Base-by-base conservation (phyloP, 192 early-diverging fungal species). In the Umbelopsis sp. region DNA sequence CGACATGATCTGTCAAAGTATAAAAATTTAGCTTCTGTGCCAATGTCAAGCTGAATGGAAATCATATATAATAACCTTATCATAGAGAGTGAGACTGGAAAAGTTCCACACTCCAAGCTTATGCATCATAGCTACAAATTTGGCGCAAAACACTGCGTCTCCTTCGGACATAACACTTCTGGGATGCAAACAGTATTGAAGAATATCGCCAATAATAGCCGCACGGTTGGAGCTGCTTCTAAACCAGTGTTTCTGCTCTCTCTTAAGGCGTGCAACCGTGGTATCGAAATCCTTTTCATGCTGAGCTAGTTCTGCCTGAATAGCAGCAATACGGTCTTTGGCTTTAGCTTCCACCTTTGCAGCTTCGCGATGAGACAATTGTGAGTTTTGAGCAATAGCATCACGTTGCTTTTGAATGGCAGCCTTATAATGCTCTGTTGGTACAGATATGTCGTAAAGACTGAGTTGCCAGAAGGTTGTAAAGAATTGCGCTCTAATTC, bases 381-480 rank as follows among this genome's bases (percentile, higher is more conserved):
- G 44, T 0, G 76, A 78, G 4, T 71, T 73, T 53, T 78, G 76
- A 5, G 49, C 46, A 25, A 79, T 71, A 21, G 48, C 73, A 27
- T 79, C 70, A 46, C 78, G 80, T 30, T 85, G 79, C 22, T 81
- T 85, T 13, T 78, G 74, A 51, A 90, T 88, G 51, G 89, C 86
- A 5, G 75, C 52, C 41, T 76, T 61, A 78, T 95, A 95, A 49
- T 85, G 85, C 9, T 75, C 70, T 44, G 77, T 77, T 21, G 91
- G 92, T 18, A 89, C 84, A 45, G 81, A 74, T 15, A 95, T 90
- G 70, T 95, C 94, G 71, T 90, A 90, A 5, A 95, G 71, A 5
- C 78, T 74, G 12, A 95, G 74, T 49, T 90, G 89, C 94, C 94
- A 95, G 70, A 94, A 95, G 0, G 87, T 87, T 9, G 84, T 78